Evolutionary conservation across 2,329 filamentous ascomycete genomes (phyloP).

Genomic region (Ophiocordyceps robertsii): DNA sequence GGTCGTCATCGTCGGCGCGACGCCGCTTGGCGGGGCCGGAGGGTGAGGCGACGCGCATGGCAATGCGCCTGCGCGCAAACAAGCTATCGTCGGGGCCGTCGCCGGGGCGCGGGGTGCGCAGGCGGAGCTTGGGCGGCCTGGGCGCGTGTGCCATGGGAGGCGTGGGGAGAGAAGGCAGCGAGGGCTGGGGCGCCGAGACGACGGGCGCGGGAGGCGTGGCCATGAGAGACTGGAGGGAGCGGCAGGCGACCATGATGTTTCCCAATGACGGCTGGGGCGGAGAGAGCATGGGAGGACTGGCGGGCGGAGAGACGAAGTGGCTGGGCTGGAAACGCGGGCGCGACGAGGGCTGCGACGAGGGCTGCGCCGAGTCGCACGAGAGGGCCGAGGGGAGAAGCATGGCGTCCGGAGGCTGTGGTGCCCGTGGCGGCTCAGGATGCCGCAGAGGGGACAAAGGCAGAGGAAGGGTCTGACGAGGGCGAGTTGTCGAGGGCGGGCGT

Average conservation of each 20-base stretch:
- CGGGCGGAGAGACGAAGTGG: conserved; percentile 45
- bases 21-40: neutral
- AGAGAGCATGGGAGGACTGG: conserved; percentile 36
- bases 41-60: conserved; percentile 33
- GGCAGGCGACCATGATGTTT: conserved; percentile 46
- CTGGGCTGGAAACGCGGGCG: conserved; percentile 30
- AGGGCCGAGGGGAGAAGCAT: conserved; percentile 49
- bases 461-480: neutral
- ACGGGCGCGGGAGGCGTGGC: conserved; percentile 19
- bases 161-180: conserved; percentile 31
- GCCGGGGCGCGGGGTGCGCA: conserved; percentile 29
- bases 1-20: neutral
- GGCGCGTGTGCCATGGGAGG: conserved; percentile 40
- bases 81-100: conserved; percentile 9
- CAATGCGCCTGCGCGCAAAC: conserved; percentile 30
- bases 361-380: conserved; percentile 40
- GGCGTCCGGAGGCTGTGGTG: conserved; percentile 6
- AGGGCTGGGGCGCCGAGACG: conserved; percentile 16
- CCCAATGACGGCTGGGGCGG: conserved; percentile 29
- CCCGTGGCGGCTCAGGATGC: neutral
- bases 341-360: conserved; percentile 11
- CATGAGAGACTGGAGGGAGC: conserved; percentile 47
- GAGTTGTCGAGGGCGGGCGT: neutral
- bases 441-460: neutral
- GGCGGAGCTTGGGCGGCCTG: conserved; percentile 38